phyloP scores from a whole-genome alignment of 331 rosid genomes.

The Rhamnella rubrinervis region DNA sequence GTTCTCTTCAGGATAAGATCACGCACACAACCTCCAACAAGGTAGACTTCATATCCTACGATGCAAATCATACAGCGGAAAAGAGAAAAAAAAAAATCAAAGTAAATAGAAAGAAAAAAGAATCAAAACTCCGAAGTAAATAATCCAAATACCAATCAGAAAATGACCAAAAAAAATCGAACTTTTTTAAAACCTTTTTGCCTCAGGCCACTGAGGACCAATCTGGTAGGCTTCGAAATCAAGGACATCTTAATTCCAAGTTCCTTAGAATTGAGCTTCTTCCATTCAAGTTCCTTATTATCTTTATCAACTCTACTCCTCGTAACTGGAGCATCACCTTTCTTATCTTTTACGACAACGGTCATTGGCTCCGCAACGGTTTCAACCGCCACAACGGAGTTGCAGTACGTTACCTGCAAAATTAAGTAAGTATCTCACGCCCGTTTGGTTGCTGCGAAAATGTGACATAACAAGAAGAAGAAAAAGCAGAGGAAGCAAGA shows the following conservation, averaged over 20 bases:
- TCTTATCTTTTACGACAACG: conserved; percentile 5
- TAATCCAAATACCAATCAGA: neutral
- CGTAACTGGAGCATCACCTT: conserved; percentile 4
- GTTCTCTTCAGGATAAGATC: conserved; percentile 43
- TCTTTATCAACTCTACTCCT: conserved; percentile 14
- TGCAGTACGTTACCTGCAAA: conserved; percentile 18
- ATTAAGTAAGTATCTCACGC: neutral
- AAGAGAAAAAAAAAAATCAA: no score
- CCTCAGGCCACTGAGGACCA: conserved; percentile 29
- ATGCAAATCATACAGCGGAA: neutral
- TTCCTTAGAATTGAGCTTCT: conserved; percentile 29
- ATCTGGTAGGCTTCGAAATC: conserved; percentile 32
- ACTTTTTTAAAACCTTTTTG: conserved; percentile 16
- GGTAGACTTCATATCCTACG: conserved; percentile 43
- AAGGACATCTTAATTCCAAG: conserved; percentile 35
- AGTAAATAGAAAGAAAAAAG: no score
- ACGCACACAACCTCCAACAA: conserved; percentile 53
- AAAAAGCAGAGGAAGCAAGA: neutral
- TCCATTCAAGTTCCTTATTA: conserved; percentile 27
- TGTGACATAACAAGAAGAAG: neutral
- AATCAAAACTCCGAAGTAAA: no score
- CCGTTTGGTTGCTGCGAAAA: conserved; percentile 12
- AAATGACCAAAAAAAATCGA: neutral
- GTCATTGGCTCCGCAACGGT: conserved; percentile 19
- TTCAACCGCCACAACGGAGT: conserved; percentile 23